Evolutionary conservation across 2,329 filamentous ascomycete species (phyloP).

Genomic region (Penicillium sp.): DNA sequence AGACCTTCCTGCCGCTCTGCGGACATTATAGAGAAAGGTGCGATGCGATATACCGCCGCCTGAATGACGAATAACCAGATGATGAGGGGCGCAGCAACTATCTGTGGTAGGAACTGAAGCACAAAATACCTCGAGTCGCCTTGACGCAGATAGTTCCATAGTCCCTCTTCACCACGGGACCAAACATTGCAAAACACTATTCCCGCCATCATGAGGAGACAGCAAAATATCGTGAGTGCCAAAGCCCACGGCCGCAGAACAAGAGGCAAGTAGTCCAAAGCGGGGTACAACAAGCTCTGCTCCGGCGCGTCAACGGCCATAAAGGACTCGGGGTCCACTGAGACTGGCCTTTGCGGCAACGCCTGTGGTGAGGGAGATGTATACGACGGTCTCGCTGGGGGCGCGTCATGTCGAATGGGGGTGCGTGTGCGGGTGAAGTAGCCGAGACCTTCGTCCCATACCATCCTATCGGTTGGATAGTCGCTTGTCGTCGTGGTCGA

Average conservation of each 20-base stretch:
- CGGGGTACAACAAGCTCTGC: constrained; percentile 39
- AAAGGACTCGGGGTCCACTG: constrained; percentile 38
- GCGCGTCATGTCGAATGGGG: constrained; percentile 24
- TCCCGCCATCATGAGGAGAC: constrained; percentile 60
- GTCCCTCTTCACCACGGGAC: constrained; percentile 53
- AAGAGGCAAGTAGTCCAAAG: constrained; percentile 61
- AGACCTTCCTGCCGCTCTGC: constrained; percentile 52
- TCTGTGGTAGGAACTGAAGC: constrained; percentile 73
- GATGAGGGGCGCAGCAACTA: constrained; percentile 62
- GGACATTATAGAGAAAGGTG: constrained; percentile 71
- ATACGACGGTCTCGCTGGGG: constrained; percentile 26
- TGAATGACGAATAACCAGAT: constrained; percentile 70
- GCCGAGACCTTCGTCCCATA: constrained; percentile 42
- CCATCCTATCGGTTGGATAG: constrained; percentile 45
- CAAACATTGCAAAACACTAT: constrained; percentile 66
- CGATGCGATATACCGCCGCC: constrained; percentile 62
- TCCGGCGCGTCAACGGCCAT: constrained; percentile 41
- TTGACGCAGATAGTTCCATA: constrained; percentile 60
- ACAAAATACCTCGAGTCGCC: constrained; percentile 71
- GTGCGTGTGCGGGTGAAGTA: constrained; percentile 32
- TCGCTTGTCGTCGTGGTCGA: constrained; percentile 24
- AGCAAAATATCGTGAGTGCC: constrained; percentile 51
- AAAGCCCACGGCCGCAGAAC: constrained; percentile 62
- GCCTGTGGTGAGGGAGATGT: constrained; percentile 29
- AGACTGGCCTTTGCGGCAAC: constrained; percentile 23